Percentiles rank a stretch among this genome's conserved stretches.
These are phyloP conservation scores for Diaporthe longicolla DNA, from an alignment of 2,329 filamentous ascomycete species.

Conservation along the genomic window DNA sequence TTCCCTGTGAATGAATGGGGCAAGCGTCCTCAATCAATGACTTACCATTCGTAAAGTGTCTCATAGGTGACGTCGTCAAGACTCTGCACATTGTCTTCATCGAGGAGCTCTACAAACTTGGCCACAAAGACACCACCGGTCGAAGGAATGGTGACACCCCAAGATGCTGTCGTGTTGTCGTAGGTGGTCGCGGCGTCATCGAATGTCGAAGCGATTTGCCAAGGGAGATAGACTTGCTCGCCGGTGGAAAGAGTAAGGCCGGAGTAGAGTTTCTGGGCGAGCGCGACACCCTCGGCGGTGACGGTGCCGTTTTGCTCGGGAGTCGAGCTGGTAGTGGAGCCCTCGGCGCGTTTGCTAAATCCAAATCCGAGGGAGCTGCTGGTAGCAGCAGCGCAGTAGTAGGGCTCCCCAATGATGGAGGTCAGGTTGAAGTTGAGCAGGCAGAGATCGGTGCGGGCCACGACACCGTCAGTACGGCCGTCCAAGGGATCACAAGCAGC, in stretches of 20 bases:
- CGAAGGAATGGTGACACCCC: slow-evolving; percentile 48
- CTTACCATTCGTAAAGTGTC: slow-evolving; percentile 64
- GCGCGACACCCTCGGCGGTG: slow-evolving; percentile 52
- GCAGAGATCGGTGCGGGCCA: slow-evolving; percentile 57
- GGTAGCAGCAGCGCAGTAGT: slow-evolving; percentile 51
- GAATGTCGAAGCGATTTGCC: slow-evolving; percentile 52
- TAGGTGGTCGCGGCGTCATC: slow-evolving; percentile 52
- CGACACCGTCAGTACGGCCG: slow-evolving; percentile 67
- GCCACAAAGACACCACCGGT: slow-evolving; percentile 40
- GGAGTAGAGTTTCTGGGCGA: slow-evolving; percentile 53
- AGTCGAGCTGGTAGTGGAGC: slow-evolving; percentile 42
- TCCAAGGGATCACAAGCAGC: slow-evolving; percentile 68
- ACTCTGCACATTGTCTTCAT: slow-evolving; percentile 35
- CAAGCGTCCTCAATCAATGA: not conserved
- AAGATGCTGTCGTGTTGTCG: slow-evolving; percentile 51
- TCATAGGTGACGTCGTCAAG: slow-evolving; percentile 68
- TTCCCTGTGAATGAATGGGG: not conserved
- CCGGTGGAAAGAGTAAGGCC: slow-evolving; percentile 53
- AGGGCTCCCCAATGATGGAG: slow-evolving; percentile 51
- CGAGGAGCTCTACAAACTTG: slow-evolving; percentile 39
- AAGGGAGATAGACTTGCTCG: slow-evolving; percentile 54
- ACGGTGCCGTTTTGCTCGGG: slow-evolving; percentile 54
- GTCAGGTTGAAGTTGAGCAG: slow-evolving; percentile 53
- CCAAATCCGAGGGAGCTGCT: slow-evolving; percentile 46
- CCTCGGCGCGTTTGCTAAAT: slow-evolving; percentile 48